Percentiles rank a stretch among this genome's conserved stretches.
phyloP scores from a whole-genome alignment of 495 filamentous ascomycete genomes.

The Neurospora sp. region DNA sequence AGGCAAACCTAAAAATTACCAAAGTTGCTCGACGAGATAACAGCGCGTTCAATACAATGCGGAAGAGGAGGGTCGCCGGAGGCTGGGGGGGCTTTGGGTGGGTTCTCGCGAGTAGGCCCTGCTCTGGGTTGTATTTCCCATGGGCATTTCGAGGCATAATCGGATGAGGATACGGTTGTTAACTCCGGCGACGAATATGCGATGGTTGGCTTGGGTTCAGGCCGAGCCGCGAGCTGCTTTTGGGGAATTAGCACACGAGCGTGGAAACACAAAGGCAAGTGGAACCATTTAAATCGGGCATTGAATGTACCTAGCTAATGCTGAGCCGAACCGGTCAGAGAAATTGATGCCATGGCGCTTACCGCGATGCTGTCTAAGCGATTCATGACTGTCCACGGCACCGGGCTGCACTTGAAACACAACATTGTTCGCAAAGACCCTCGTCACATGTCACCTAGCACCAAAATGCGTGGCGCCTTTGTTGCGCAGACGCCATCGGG shows the following conservation, averaged over 20 bases:
- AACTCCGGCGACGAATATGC: neutral
- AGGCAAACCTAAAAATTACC: neutral
- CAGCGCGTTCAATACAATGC: too few species aligned
- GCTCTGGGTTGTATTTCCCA: neutral
- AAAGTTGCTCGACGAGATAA: neutral
- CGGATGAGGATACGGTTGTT: neutral
- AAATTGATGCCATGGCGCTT: neutral
- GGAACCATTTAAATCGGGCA: neutral
- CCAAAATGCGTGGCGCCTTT: neutral
- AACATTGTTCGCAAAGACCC: neutral
- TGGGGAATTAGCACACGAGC: neutral
- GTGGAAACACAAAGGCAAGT: neutral
- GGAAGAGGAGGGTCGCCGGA: neutral
- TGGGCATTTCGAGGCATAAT: neutral
- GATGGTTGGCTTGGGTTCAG: neutral
- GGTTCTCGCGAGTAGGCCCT: neutral
- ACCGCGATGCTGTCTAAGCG: neutral
- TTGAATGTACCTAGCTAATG: neutral
- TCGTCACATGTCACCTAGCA: neutral
- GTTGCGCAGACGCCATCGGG: neutral
- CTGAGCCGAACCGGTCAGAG: neutral
- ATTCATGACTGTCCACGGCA: neutral
- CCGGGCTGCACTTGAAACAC: neutral
- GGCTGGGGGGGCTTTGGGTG: neutral
- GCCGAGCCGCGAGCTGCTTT: neutral